These are phyloP conservation scores for Entelexis sorbosivorans DNA, from an alignment of 1,139 yeast genomes.

Conservation along the genomic window DNA sequence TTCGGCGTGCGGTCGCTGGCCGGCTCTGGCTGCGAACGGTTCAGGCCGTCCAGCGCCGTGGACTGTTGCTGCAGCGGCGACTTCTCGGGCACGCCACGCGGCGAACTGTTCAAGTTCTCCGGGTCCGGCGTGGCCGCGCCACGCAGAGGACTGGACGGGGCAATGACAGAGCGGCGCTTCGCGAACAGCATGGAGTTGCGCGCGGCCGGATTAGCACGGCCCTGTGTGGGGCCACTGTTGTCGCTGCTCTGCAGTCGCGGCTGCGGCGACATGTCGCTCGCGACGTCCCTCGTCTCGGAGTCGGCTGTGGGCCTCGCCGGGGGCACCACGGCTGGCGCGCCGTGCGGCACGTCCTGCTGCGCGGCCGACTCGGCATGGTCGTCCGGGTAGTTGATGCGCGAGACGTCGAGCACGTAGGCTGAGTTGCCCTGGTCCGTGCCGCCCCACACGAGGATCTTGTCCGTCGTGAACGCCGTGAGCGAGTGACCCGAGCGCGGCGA, in stretches of 20 bases:
- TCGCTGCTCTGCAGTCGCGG: conserved; percentile 12
- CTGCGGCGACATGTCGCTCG: conserved; percentile 5
- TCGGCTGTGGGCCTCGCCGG: neutral
- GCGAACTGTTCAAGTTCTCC: neutral
- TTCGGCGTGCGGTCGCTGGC: conserved; percentile 7
- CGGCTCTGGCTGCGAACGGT: neutral
- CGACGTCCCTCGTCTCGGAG: neutral
- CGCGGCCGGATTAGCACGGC: conserved; percentile 23
- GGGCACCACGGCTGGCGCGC: neutral
- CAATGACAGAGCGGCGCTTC: conserved; percentile 21
- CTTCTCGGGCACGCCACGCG: neutral
- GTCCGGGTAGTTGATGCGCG: conserved; percentile 33
- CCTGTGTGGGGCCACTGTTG: conserved; percentile 19
- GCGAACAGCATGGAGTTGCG: conserved; percentile 23
- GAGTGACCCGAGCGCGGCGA: conserved; percentile 94
- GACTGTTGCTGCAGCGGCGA: neutral
- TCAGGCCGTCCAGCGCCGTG: neutral
- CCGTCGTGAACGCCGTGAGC: conserved; percentile 56
- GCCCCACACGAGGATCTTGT: conserved; percentile 77
- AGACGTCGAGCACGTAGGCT: conserved; percentile 35
- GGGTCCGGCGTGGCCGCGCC: neutral
- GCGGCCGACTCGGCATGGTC: conserved; percentile 9
- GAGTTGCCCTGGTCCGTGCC: conserved; percentile 39
- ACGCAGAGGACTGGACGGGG: conserved; percentile 16
- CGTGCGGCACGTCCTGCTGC: neutral